Evolutionary conservation across 371 early-diverging fungal genomes (phyloP).

Genomic region (Mucor racemosus): DNA sequence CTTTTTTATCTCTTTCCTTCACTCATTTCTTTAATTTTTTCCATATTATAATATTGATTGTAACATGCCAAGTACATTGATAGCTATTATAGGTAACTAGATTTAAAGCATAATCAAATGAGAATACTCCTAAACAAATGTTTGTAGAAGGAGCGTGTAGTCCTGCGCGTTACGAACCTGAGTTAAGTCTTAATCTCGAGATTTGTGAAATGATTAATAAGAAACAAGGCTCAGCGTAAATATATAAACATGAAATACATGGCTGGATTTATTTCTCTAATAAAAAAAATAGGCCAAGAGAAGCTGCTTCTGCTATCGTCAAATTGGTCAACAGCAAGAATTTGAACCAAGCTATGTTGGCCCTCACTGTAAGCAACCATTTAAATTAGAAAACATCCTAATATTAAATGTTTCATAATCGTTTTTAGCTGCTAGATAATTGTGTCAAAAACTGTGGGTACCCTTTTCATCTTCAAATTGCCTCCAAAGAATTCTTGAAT

Average conservation of each 20-base stretch:
- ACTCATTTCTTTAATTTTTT: not conserved
- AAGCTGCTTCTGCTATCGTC: slow-evolving; percentile 86
- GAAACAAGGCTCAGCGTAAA: slow-evolving; percentile 84
- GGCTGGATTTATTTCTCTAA: too few species aligned
- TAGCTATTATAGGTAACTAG: slow-evolving; percentile 30
- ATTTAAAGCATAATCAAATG: not conserved
- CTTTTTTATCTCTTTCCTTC: not conserved
- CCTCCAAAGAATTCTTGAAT: slow-evolving; percentile 95
- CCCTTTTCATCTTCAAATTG: slow-evolving; percentile 94
- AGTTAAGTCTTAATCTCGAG: slow-evolving; percentile 89
- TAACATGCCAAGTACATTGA: slow-evolving; percentile 29
- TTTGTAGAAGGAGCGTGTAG: slow-evolving; percentile 80
- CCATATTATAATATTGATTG: not conserved
- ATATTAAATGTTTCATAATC: not conserved
- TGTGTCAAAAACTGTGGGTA: slow-evolving; percentile 98
- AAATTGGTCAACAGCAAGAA: slow-evolving; percentile 80
- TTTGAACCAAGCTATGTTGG: slow-evolving; percentile 74
- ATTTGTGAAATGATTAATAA: slow-evolving; percentile 93
- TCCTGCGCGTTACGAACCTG: slow-evolving; percentile 74
- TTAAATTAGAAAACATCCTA: not conserved
- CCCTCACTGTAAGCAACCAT: slow-evolving; percentile 67
- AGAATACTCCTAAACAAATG: not conserved
- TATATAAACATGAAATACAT: not conserved
- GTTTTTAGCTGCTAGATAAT: slow-evolving; percentile 84
- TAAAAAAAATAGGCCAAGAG: slow-evolving; percentile 70